Evolutionary conservation across 441 rosid species (phyloP), one percentile per base, ranked within the genome.

Genomic region (Corymbia citriodora): DNA sequence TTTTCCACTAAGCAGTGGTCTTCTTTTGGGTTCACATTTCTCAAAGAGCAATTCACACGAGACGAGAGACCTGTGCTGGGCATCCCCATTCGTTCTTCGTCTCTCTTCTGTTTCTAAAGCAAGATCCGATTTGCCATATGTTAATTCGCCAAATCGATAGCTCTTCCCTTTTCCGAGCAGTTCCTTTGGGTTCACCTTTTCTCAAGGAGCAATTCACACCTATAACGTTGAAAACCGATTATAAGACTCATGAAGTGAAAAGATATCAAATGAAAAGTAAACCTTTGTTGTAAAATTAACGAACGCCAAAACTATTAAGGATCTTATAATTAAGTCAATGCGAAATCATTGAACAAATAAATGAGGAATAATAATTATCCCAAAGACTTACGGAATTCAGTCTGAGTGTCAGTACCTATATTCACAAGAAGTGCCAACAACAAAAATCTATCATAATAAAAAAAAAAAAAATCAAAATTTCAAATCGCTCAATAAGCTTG

Each of bases 401-500:
- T 59, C 25, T 11, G 27, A 59, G 3, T 59, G 7, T 5, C 1
- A 0, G 1, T 59, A 4, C 7, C 65, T 59, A 4, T 13, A 10
- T 59, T 29, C 14, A 59, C 0, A 1, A 57, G 9, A 13, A 59
- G 65, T 23, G 14, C 5, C 1, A 1, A 25, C 3, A 59, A 0
- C 3, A 59, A 59, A 59, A 59, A 59, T 59, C 27, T 10, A 25
- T 10, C 10, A 59, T 59, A 59, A 59, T 59, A n/a, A n/a, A n/a
- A n/a, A n/a, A n/a, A n/a, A 1, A 1, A 10, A 59, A 6, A 59
- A 59, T 57, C 1, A 0, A 1, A 25, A 29, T 59, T 23, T 10
- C 1, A 2, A 2, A 23, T 59, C 27, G 65, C 65, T 59, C n/a
- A 59, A 0, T 3, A 59, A 5, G 3, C 0, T 59, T 0, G 1